Conservation (phyloP, 2,329 filamentous ascomycete genomes). For the Penicillium brevicompactum region DNA sequence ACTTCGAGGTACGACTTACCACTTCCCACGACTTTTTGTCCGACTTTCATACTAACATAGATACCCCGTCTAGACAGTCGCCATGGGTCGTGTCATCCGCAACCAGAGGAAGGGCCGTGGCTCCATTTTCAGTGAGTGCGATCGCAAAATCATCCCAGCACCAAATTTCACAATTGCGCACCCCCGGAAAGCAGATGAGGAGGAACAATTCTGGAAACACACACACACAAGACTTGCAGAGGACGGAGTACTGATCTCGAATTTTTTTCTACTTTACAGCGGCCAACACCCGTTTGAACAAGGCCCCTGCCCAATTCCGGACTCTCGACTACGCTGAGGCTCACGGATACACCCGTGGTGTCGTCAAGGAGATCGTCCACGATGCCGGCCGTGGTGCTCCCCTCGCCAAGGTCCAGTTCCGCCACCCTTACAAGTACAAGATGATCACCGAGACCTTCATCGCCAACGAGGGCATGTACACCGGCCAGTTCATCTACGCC, state of each 20-base stretch:
- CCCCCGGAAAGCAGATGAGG: conserved; percentile 16
- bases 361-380: conserved; percentile 99
- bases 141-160: conserved; percentile 32
- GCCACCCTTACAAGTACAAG: conserved; percentile 98
- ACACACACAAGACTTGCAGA: conserved; percentile 1
- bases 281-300: conserved; percentile 88
- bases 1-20: conserved; percentile 46
- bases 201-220: conserved; percentile 7
- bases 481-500: conserved; percentile 99
- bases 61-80: conserved; percentile 43
- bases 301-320: conserved; percentile 93
- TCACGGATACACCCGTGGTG: conserved; percentile 95
- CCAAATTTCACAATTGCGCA: conserved; percentile 15
- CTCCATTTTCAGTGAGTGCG: conserved; percentile 72
- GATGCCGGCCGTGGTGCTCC: conserved; percentile 97
- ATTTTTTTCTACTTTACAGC: conserved; percentile 50
- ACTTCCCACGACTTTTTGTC: conserved; percentile 31
- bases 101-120: conserved; percentile 79
- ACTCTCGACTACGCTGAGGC: conserved; percentile 94
- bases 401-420: conserved; percentile 95
- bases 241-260: conserved; percentile 37
- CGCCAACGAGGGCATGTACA: conserved; percentile 99
- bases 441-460: conserved; percentile 99
- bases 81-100: conserved; percentile 71
- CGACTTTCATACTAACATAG: conserved; percentile 38